Percentiles rank a stretch among this genome's conserved stretches.
Evolutionary conservation across 2,329 filamentous ascomycete species (phyloP).

Genomic region (Fonsecaea nubica): DNA sequence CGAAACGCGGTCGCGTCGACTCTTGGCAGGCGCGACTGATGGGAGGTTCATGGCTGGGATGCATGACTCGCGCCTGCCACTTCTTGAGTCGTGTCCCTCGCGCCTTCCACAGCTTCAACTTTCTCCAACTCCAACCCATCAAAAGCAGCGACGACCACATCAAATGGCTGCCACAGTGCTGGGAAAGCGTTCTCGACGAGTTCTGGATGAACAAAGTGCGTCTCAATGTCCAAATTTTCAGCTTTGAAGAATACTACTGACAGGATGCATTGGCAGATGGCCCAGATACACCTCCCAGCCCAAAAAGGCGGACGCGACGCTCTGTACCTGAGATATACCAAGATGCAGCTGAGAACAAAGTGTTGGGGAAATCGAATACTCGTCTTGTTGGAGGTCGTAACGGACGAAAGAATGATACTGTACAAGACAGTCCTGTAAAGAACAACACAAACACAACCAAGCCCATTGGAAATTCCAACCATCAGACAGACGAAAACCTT

Average conservation of each 20-base stretch:
- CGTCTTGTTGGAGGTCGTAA: constrained; percentile 47
- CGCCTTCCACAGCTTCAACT: constrained; percentile 31
- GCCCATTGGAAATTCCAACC: constrained; percentile 15
- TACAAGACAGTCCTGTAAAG: constrained; percentile 41
- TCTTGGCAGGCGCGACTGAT: constrained; percentile 22
- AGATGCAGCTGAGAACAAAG: constrained; percentile 41
- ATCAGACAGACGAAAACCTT: constrained; percentile 52
- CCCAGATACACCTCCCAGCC: constrained; percentile 36
- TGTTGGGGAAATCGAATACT: constrained; percentile 26
- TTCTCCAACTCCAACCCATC: constrained; percentile 26
- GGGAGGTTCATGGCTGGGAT: constrained; percentile 6
- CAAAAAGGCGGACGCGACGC: constrained; percentile 56
- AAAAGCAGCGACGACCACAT: constrained; percentile 50
- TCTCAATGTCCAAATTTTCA: no score
- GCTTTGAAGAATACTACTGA: constrained; percentile 22
- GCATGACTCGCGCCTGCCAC: constrained; percentile 26
- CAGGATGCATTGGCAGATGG: constrained; percentile 28
- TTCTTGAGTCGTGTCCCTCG: constrained; percentile 29
- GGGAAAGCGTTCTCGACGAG: constrained; percentile 53
- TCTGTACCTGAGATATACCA: constrained; percentile 50
- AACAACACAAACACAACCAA: constrained; percentile 34
- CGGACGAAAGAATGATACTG: constrained; percentile 57
- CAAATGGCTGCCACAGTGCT: constrained; percentile 46
- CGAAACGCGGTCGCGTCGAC: constrained; percentile 16
- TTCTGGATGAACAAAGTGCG: constrained; percentile 51